These are phyloP conservation scores for Priceomyces fermenticarens DNA, from an alignment of 805 yeast genomes.

Conservation along the genomic window DNA sequence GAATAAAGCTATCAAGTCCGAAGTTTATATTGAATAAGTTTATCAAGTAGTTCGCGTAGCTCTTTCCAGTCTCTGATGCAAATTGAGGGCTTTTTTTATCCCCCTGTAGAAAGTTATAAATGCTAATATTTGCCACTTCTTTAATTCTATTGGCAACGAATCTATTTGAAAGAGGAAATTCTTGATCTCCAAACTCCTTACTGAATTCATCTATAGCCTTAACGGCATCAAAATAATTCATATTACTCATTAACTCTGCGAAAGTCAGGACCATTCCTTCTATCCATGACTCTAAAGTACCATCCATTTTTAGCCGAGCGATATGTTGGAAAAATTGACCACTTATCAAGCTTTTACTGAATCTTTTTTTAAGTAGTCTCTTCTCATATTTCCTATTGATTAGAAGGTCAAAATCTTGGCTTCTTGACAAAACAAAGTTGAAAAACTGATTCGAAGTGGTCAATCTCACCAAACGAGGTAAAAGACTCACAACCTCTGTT, in stretches of 20 bases:
- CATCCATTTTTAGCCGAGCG: conserved; percentile 7
- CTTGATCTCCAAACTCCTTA: conserved; percentile 3
- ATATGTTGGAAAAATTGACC: conserved; percentile 19
- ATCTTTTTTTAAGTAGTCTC: conserved; percentile 5
- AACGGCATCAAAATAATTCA: conserved; percentile 10
- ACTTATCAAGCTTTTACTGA: conserved; percentile 8
- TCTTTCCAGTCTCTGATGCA: conserved; percentile 4
- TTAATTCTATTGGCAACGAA: neutral
- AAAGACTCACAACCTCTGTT: conserved; percentile 1
- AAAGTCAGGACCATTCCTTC: conserved; percentile 6
- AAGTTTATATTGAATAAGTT: conserved; percentile 8
- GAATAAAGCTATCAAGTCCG: conserved; percentile 10
- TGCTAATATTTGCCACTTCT: neutral
- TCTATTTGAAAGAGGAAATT: neutral
- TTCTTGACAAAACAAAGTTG: conserved; percentile 12
- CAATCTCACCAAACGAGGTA: conserved; percentile 5
- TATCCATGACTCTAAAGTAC: conserved; percentile 10
- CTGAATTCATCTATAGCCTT: conserved; percentile 7
- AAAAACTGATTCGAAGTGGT: conserved; percentile 9
- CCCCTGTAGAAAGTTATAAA: conserved; percentile 2
- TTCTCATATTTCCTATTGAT: conserved; percentile 4
- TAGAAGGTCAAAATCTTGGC: conserved; percentile 5
- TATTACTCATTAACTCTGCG: conserved; percentile 9
- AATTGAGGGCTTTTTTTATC: neutral
- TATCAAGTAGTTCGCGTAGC: conserved; percentile 6